A percentile compares a stretch with the other conserved stretches of the same genome.
phyloP scores from a whole-genome alignment of 2,329 filamentous ascomycete species.

The Cordyceps tenuipes region DNA sequence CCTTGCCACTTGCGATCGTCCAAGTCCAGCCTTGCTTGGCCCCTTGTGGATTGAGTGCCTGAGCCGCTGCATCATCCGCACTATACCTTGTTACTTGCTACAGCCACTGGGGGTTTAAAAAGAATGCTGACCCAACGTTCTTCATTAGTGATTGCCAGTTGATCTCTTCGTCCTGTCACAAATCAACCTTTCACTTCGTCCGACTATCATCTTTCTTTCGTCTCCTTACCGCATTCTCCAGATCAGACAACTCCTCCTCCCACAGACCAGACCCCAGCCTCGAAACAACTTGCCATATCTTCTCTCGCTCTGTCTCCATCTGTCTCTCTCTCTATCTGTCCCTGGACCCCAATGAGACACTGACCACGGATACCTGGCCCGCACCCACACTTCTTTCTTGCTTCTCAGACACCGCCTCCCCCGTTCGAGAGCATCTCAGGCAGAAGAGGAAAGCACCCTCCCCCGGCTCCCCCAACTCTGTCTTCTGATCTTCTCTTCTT shows the following conservation, averaged over 20 bases:
- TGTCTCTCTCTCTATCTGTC: neutral
- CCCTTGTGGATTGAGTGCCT: neutral
- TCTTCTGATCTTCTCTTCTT: constrained; percentile 21
- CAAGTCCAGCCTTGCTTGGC: constrained; percentile 5
- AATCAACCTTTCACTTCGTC: neutral
- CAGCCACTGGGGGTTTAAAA: constrained; percentile 1
- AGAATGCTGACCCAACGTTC: constrained; percentile 11
- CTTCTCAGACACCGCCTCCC: constrained; percentile 11
- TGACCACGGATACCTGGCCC: neutral
- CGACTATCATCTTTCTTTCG: neutral
- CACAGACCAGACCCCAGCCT: neutral
- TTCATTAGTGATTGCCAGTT: neutral
- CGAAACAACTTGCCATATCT: neutral
- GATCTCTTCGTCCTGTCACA: neutral
- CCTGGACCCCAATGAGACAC: constrained; percentile 9
- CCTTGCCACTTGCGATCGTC: constrained; percentile 11
- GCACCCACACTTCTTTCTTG: constrained; percentile 1
- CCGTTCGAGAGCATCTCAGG: constrained; percentile 5
- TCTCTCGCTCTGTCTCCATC: too few relatives aligned
- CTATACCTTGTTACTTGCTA: too few relatives aligned
- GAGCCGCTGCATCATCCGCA: neutral
- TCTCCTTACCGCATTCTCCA: neutral
- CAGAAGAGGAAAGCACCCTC: constrained; percentile 11
- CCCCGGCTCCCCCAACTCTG: neutral
- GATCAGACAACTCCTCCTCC: neutral